Conservation (phyloP, 345 rosid genomes). For the Jatropha curcas region DNA sequence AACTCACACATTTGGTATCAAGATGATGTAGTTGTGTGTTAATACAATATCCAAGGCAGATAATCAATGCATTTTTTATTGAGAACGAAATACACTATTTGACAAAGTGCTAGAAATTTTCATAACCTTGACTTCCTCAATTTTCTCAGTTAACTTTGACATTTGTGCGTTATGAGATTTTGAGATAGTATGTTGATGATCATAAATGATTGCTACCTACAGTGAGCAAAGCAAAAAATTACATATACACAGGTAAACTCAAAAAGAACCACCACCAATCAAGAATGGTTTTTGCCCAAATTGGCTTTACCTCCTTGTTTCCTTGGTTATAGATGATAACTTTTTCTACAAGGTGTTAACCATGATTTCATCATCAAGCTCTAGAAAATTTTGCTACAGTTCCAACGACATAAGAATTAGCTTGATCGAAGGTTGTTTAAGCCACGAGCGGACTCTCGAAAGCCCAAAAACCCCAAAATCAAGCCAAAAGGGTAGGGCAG, state of each 20-base stretch:
- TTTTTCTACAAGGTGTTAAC: constrained; percentile 70
- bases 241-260: not conserved
- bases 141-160: constrained; percentile 67
- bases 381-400: too few species aligned
- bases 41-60: too few species aligned
- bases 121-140: constrained; percentile 74
- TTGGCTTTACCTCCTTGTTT: constrained; percentile 73
- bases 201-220: constrained; percentile 98
- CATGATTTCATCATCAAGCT: too few species aligned
- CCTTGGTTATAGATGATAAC: constrained; percentile 72
- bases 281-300: not conserved
- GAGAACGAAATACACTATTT: too few species aligned
- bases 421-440: too few species aligned
- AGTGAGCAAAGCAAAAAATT: constrained; percentile 21
- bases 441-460: too few species aligned
- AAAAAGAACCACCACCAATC: not conserved
- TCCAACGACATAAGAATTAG: too few species aligned
- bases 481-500: too few species aligned
- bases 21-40: too few species aligned
- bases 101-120: not conserved
- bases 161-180: constrained; percentile 83
- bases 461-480: too few species aligned
- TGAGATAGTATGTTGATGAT: constrained; percentile 91
- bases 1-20: too few species aligned
- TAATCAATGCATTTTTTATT: too few species aligned